Evolutionary conservation across 2,329 filamentous ascomycete genomes (phyloP).

Genomic region (Pestalotiopsis sp.): DNA sequence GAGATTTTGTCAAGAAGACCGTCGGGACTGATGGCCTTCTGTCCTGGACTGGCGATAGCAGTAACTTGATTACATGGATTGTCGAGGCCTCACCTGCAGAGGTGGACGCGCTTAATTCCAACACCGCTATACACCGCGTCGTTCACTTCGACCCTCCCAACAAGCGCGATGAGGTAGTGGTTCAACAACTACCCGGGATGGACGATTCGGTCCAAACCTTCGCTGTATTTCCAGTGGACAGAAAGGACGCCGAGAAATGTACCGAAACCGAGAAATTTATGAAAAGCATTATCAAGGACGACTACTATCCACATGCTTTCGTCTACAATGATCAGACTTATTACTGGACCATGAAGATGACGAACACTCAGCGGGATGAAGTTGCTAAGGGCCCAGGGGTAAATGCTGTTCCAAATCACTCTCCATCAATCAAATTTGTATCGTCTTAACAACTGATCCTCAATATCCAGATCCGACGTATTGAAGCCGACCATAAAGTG

Average conservation of each 20-base stretch:
- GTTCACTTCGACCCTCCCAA: not conserved
- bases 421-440: not conserved
- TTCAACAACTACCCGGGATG: not conserved
- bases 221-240: not conserved
- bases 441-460: not conserved
- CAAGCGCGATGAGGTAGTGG: not conserved
- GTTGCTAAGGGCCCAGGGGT: not conserved
- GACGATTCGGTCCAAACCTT: not conserved
- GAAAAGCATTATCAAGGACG: not conserved
- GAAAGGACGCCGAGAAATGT: not conserved
- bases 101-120: not conserved
- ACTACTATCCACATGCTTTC: not conserved
- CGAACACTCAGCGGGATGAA: not conserved
- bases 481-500: not conserved
- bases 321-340: not conserved
- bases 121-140: not conserved
- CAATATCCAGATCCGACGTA: not conserved
- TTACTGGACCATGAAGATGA: not conserved
- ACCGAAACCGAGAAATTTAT: not conserved
- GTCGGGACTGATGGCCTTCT: not conserved
- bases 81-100: constrained; percentile 1
- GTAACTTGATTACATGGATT: not conserved
- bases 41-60: not conserved
- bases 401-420: not conserved
- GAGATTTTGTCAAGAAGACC: not conserved